Conservation (phyloP, 257 asterid species). For the Solanum paucissectum region DNA sequence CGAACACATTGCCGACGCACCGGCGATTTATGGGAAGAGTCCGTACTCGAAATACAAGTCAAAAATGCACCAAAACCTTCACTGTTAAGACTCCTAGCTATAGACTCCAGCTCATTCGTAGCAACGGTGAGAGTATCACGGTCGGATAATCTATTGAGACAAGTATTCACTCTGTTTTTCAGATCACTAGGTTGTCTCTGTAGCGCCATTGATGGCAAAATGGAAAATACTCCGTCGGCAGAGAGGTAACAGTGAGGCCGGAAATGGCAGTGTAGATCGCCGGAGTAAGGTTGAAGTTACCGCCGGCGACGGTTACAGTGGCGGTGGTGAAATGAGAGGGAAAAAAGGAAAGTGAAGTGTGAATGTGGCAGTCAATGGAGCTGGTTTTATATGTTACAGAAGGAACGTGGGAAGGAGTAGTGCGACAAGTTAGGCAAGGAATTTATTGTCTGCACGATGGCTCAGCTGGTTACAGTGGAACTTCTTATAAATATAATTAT, state of each 20-base stretch:
- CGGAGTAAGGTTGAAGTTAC: background rate
- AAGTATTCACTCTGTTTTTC: conserved; percentile 45
- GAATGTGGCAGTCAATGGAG: background rate
- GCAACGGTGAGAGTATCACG: conserved; percentile 73
- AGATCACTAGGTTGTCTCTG: conserved; percentile 39
- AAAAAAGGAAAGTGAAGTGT: background rate
- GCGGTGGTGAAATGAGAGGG: background rate
- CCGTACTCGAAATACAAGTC: conserved; percentile 50
- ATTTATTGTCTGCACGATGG: background rate
- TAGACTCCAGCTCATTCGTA: conserved; percentile 58
- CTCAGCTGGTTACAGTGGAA: background rate
- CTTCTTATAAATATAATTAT: background rate
- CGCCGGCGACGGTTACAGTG: background rate
- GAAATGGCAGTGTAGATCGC: background rate
- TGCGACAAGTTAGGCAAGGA: background rate
- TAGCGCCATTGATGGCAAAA: conserved; percentile 14
- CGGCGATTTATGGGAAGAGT: conserved; percentile 70
- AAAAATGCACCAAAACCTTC: conserved; percentile 56
- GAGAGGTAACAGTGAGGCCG: conserved; percentile 15
- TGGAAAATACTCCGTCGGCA: background rate
- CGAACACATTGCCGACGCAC: conserved; percentile 92
- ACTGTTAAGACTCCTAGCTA: conserved; percentile 37
- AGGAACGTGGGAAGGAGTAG: conserved; percentile 25
- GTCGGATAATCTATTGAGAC: conserved; percentile 63
- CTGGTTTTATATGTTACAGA: conserved; percentile 28